Conservation (phyloP, 208 protist genomes). For the Crithidia brevicula region DNA sequence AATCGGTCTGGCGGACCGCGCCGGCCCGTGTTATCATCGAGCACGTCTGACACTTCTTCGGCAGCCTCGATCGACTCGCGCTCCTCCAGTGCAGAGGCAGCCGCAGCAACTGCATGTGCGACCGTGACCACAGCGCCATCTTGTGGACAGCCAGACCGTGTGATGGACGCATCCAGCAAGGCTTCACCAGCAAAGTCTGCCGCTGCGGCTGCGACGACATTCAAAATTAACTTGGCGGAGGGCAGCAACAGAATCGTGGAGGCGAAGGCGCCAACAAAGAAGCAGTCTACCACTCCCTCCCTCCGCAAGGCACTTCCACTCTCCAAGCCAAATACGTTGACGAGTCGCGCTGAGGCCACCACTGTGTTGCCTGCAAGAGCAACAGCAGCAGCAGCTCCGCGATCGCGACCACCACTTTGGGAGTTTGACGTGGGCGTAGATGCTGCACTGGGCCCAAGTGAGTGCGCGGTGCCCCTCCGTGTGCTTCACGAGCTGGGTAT, state of each 20-base stretch:
- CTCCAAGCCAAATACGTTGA: too few species aligned
- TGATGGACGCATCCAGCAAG: background rate
- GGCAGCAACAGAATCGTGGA: too few species aligned
- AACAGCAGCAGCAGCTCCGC: background rate
- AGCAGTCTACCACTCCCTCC: too few species aligned
- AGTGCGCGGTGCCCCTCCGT: constrained; percentile 12
- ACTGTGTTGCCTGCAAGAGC: too few species aligned
- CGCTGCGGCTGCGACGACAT: too few species aligned
- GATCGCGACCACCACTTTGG: background rate
- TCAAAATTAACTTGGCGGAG: too few species aligned
- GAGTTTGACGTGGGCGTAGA: background rate
- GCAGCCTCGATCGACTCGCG: background rate
- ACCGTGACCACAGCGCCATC: background rate
- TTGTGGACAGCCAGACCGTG: background rate
- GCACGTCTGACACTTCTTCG: background rate
- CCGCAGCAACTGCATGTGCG: background rate
- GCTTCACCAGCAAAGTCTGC: background rate
- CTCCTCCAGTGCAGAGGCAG: background rate
- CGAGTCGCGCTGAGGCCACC: too few species aligned
- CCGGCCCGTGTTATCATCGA: background rate
- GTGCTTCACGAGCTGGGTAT: constrained; percentile 23
- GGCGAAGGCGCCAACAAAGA: too few species aligned
- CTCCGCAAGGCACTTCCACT: too few species aligned
- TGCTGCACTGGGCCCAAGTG: constrained; percentile 19
- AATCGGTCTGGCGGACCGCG: constrained; percentile 12